These are phyloP conservation scores for Hypomontagnella submonticulosa DNA, from an alignment of 495 filamentous ascomycete genomes.

Conservation along the genomic window DNA sequence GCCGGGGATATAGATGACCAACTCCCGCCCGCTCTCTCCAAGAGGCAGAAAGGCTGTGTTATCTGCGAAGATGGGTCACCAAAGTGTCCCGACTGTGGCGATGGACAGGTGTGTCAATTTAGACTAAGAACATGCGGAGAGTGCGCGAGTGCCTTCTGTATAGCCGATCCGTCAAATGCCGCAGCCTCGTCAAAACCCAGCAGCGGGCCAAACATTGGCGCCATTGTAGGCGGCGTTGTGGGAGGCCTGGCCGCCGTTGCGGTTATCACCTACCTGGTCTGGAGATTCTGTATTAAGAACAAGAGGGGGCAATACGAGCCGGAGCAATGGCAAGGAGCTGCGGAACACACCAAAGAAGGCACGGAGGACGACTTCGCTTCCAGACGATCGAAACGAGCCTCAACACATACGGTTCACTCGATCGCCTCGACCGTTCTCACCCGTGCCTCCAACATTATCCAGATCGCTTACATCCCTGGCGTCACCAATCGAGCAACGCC, in stretches of 20 bases:
- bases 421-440: slow-evolving; percentile 96
- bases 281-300: slow-evolving; percentile 86
- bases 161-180: slow-evolving; percentile 46
- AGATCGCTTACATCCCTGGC: slow-evolving; percentile 98
- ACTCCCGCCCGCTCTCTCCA: slow-evolving; percentile 35
- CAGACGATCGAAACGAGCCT: slow-evolving; percentile 73
- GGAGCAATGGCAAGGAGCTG: slow-evolving; percentile 66
- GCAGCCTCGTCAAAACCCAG: slow-evolving; percentile 29
- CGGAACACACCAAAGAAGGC: slow-evolving; percentile 62
- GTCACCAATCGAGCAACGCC: slow-evolving; percentile 92
- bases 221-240: slow-evolving; percentile 86
- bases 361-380: slow-evolving; percentile 67
- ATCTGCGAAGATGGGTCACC: slow-evolving; percentile 44
- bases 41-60: slow-evolving; percentile 47
- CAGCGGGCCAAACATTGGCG: slow-evolving; percentile 72
- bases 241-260: slow-evolving; percentile 77
- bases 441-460: slow-evolving; percentile 96
- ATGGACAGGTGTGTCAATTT: slow-evolving; percentile 50
- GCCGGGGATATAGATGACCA: slow-evolving; percentile 35
- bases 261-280: slow-evolving; percentile 79
- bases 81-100: slow-evolving; percentile 65
- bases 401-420: slow-evolving; percentile 87
- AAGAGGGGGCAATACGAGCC: slow-evolving; percentile 69
- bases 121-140: slow-evolving; percentile 48
- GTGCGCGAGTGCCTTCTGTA: slow-evolving; percentile 56